Evolutionary conservation across 441 rosid species (phyloP), one percentile per base, ranked within the genome.

Genomic region (Cnidoscolus chayamansa): DNA sequence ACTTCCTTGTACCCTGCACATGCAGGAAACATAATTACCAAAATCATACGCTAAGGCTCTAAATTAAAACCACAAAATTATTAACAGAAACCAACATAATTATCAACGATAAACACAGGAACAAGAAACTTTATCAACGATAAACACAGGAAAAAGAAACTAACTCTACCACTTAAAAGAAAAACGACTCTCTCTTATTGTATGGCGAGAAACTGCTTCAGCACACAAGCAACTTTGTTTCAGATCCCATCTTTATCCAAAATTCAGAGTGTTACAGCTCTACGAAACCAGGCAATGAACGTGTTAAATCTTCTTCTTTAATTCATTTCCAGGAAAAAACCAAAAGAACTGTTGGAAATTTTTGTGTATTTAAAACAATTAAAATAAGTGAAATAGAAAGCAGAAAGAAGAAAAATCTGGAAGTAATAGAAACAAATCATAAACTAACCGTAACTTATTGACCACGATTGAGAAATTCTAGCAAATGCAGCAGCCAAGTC

Each of bases 1-100:
- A 16, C 74, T 59, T 70, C 74, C 64, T 76, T 47, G 53, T 20
- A 37, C 25, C 51, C 83, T 74, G 82, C 65, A 40, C 63, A 68
- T 40, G 58, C 40, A 71, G 25, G 11, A 55, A 68, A 43, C 49
- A 70, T 15, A 49, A 43, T 50, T 55, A 25, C 56, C 5, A 32
- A 20, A 65, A 5, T 7, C 40, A 48, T 25, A 76, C 15, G 8
- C 65, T 57, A 48, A 31, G 53, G 13, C 68, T 50, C 5, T 13
- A 16, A 58, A 50, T 13, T 45, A 68, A 58, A 62, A 47, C 63
- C 56, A 53, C 31, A 45, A 40, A 50, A 58, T 49, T 19, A 10
- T 20, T 19, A 48, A 40, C 40, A 40, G 47, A 66, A 30, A 54
- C 51, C 43, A 40, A 40, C 7, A 6, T 5, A 6, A 40, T 40